Conservation (phyloP, 2,329 filamentous ascomycete species). For the Ophiocordyceps camponoti-floridani region DNA sequence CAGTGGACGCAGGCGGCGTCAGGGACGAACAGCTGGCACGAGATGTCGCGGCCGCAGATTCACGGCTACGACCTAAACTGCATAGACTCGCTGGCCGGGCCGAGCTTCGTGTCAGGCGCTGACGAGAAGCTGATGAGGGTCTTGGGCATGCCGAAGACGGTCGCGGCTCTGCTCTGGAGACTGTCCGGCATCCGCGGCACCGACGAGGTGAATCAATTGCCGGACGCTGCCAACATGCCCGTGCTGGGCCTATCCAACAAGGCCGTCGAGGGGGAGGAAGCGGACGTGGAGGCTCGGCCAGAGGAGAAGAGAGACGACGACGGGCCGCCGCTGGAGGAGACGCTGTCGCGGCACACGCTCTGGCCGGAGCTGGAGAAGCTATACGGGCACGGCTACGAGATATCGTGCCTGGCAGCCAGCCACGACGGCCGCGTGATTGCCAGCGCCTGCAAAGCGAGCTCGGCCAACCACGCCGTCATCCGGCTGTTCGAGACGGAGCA, state of each 20-base stretch:
- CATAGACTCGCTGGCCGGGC: slow-evolving; percentile 54
- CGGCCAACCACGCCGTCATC: slow-evolving; percentile 85
- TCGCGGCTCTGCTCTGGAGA: slow-evolving; percentile 53
- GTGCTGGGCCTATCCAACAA: slow-evolving; percentile 94
- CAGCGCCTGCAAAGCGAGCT: slow-evolving; percentile 84
- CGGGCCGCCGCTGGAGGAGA: slow-evolving; percentile 68
- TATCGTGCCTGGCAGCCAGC: slow-evolving; percentile 68
- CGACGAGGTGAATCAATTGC: slow-evolving; percentile 33
- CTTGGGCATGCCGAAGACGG: slow-evolving; percentile 74
- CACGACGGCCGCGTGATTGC: slow-evolving; percentile 62
- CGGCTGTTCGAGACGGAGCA: slow-evolving; percentile 70
- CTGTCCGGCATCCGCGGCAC: slow-evolving; percentile 41
- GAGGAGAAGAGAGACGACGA: background rate
- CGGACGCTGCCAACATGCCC: slow-evolving; percentile 85
- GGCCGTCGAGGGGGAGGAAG: slow-evolving; percentile 47
- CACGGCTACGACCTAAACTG: slow-evolving; percentile 98
- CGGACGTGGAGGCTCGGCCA: slow-evolving; percentile 13
- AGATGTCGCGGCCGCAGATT: slow-evolving; percentile 89
- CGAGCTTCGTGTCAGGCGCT: slow-evolving; percentile 80
- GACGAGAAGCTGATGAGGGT: slow-evolving; percentile 97
- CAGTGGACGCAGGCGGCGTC: no score
- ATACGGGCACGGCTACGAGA: slow-evolving; percentile 95
- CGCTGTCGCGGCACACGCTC: slow-evolving; percentile 72
- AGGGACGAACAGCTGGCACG: slow-evolving; percentile 60
- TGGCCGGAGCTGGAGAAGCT: slow-evolving; percentile 96